Evolutionary conservation across 306 rosid species (phyloP).

Genomic region (Dalbergia oliveri): DNA sequence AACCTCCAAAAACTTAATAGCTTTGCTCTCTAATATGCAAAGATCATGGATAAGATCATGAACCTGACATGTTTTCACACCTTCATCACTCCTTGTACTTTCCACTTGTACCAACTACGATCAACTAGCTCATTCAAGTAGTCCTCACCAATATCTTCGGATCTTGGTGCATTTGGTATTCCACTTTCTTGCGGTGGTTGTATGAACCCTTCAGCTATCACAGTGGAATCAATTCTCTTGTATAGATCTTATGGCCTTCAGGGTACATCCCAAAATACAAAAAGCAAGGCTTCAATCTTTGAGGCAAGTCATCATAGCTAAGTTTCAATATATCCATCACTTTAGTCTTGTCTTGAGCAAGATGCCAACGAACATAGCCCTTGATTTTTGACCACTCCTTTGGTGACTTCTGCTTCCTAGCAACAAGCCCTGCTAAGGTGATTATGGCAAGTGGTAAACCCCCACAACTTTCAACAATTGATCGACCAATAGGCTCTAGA

Average conservation of each 20-base stretch:
- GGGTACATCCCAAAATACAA: conserved; percentile 17
- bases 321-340: conserved; percentile 15
- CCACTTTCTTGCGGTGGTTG: not conserved
- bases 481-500: no score
- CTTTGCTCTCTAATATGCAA: conserved; percentile 11
- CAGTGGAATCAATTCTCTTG: not conserved
- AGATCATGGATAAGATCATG: not conserved
- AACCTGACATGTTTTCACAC: conserved; percentile 34
- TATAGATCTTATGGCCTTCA: not conserved
- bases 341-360: not conserved
- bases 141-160: not conserved
- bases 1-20: no score
- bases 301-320: conserved; percentile 25
- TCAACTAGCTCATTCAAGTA: conserved; percentile 34
- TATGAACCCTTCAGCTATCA: conserved; percentile 21
- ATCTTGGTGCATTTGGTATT: not conserved
- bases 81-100: conserved; percentile 10
- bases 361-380: no score
- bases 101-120: conserved; percentile 8
- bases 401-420: no score
- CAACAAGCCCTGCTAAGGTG: no score
- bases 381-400: no score
- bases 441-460: no score
- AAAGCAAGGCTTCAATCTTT: conserved; percentile 5
- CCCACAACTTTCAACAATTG: no score